Evolutionary conservation across 2,329 filamentous ascomycete genomes (phyloP).

Genomic region (Pseudocercospora pini-densiflorae): DNA sequence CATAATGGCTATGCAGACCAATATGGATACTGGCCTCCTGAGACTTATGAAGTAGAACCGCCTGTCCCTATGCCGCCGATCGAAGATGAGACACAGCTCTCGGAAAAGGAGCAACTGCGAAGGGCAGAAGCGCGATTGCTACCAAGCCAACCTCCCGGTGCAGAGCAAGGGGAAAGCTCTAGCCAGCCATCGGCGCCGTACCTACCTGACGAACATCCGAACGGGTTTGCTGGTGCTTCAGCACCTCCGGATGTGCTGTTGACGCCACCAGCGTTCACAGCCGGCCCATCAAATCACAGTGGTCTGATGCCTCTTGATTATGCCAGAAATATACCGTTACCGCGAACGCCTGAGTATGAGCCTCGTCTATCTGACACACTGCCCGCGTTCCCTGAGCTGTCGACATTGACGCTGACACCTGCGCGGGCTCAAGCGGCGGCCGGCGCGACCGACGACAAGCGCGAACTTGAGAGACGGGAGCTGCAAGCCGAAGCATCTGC

Average conservation of each 20-base stretch:
- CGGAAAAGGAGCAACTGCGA: constrained; percentile 81
- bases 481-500: constrained; percentile 49
- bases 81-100: constrained; percentile 64
- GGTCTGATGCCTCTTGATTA: constrained; percentile 17
- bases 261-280: constrained; percentile 26
- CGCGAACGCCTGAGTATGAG: constrained; percentile 25
- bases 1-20: constrained; percentile 22
- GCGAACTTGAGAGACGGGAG: constrained; percentile 66
- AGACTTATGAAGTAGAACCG: constrained; percentile 18
- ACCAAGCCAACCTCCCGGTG: constrained; percentile 73
- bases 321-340: constrained; percentile 20
- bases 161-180: constrained; percentile 32
- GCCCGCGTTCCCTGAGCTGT: constrained; percentile 8
- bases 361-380: constrained; percentile 13
- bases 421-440: constrained; percentile 7
- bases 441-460: constrained; percentile 70
- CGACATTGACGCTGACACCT: constrained; percentile 1
- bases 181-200: constrained; percentile 43
- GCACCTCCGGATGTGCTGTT: constrained; percentile 26
- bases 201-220: constrained; percentile 30
- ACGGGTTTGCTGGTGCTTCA: constrained; percentile 13
- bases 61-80: constrained; percentile 58
- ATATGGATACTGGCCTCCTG: constrained; percentile 20
- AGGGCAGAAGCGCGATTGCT: constrained; percentile 78
- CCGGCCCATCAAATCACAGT: constrained; percentile 8